Base-by-base conservation (phyloP, 257 asterid species). In the Rehmannia glutinosa region DNA sequence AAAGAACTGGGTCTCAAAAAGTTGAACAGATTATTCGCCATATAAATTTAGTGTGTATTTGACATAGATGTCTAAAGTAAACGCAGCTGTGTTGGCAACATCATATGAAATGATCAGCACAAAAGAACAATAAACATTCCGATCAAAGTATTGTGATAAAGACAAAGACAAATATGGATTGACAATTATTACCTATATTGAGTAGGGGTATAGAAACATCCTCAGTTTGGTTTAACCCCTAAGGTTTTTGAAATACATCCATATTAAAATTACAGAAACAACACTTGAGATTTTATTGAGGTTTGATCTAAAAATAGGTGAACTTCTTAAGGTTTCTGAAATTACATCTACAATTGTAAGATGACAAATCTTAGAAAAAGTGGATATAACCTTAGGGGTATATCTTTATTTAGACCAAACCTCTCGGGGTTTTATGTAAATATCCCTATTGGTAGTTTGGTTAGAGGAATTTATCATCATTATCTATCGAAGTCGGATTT, bases 131-230 rank as follows among this genome's bases (percentile, higher is more conserved):
- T 13, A 47, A 30, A 65, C 53, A 17, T n/a, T 42, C 23, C 62
- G 6, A 41, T 45, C 11, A 15, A 54, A 35, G 9, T 56, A 15
- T 24, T 63, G 62, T 43, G 70, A 72, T 63, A 33, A 41, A 42
- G 52, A 39, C 60, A 28, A 67, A 28, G 59, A 24, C 19, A 74
- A 50, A 25, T n/a, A 50, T n/a, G 52, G 33, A 23, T 65, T 27
- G 58, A 30, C 28, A 55, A 15, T 59, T 53, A 46, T 46, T 49
- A 13, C 39, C 25, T 28, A 39, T 38, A 25, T 32, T 36, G 49
- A 30, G 23, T 42, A 19, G 21, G 12, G 64, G 23, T 52, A 33
- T 36, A 21, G 62, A 51, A 2, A 8, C 12, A 17, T n/a, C 35
- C 32, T 24, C n/a, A n/a, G n/a, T n/a, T n/a, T n/a, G n/a, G n/a